A percentile compares a stretch with the other conserved stretches of the same genome.
Evolutionary conservation across 371 early-diverging fungal species (phyloP).

Genomic region (Synchytrium microbalum): DNA sequence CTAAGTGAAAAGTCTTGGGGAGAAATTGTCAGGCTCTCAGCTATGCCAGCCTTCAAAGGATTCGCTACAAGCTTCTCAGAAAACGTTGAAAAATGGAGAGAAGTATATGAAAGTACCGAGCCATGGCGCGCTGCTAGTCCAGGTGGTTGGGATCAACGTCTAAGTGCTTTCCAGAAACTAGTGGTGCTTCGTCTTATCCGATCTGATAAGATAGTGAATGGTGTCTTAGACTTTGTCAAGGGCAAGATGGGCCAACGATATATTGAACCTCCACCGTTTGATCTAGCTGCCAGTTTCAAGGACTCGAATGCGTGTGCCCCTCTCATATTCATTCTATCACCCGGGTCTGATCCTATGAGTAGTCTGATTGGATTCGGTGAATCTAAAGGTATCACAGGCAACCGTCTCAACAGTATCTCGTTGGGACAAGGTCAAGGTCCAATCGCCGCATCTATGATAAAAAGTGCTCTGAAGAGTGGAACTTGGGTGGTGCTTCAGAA

Average conservation of each 20-base stretch:
- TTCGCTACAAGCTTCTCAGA: conserved; percentile 27
- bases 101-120: conserved; percentile 35
- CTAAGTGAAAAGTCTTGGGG: conserved; percentile 43
- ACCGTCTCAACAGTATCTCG: conserved; percentile 39
- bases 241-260: conserved; percentile 42
- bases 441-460: conserved; percentile 47
- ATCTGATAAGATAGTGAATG: conserved; percentile 44
- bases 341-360: conserved; percentile 51
- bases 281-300: conserved; percentile 37
- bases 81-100: conserved; percentile 23
- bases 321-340: conserved; percentile 50
- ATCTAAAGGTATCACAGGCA: conserved; percentile 35
- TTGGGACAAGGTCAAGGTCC: conserved; percentile 57
- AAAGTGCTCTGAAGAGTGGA: conserved; percentile 38
- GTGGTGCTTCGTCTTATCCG: conserved; percentile 37
- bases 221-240: conserved; percentile 44
- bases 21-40: conserved; percentile 34
- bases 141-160: conserved; percentile 37
- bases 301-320: conserved; percentile 46
- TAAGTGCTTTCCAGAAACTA: conserved; percentile 39
- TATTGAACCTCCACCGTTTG: conserved; percentile 52
- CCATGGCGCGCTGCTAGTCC: conserved; percentile 34
- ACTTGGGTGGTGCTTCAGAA: conserved; percentile 54
- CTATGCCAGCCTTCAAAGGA: conserved; percentile 30
- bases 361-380: conserved; percentile 48